Conservation (phyloP, 768 basidiomycete species). For the Chalciporus sphaerocephalus region DNA sequence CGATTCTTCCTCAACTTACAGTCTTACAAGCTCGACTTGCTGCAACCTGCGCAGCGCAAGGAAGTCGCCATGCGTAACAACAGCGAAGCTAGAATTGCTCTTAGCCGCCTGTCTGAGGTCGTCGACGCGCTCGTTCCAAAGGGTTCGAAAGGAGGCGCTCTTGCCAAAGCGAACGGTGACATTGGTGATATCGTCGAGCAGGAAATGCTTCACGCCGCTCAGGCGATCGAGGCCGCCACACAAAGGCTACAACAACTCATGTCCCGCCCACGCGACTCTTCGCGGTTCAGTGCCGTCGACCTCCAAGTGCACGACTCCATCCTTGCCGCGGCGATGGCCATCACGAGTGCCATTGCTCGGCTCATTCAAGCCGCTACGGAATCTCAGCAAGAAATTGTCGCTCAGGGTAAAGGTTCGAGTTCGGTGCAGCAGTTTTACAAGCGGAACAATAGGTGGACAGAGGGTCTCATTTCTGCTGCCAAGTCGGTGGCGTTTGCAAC, state of each 20-base stretch:
- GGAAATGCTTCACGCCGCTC: constrained; percentile 92
- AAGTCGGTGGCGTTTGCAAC: constrained; percentile 98
- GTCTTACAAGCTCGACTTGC: constrained; percentile 86
- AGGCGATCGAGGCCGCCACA: constrained; percentile 91
- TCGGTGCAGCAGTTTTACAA: constrained; percentile 98
- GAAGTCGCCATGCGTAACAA: constrained; percentile 89
- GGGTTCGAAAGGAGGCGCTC: constrained; percentile 61
- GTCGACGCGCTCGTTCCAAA: constrained; percentile 87
- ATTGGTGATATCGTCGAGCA: constrained; percentile 94
- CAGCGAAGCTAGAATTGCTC: constrained; percentile 74
- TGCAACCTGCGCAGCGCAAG: constrained; percentile 69
- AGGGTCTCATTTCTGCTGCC: constrained; percentile 96
- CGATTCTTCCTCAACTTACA: constrained; percentile 94
- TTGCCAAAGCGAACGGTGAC: constrained; percentile 82
- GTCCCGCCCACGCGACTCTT: constrained; percentile 81
- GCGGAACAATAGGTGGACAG: constrained; percentile 99
- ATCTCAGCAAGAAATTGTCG: constrained; percentile 97
- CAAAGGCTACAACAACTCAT: constrained; percentile 88
- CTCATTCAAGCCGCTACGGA: constrained; percentile 96
- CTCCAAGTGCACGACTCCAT: constrained; percentile 98
- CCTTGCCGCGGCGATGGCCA: constrained; percentile 86
- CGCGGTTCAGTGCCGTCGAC: constrained; percentile 87
- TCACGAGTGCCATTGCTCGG: constrained; percentile 91
- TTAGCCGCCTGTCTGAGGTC: constrained; percentile 80
- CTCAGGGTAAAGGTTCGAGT: constrained; percentile 89